These are phyloP conservation scores for Microbotryum saponariae DNA, from an alignment of 1,284 basidiomycete species.

Conservation along the genomic window DNA sequence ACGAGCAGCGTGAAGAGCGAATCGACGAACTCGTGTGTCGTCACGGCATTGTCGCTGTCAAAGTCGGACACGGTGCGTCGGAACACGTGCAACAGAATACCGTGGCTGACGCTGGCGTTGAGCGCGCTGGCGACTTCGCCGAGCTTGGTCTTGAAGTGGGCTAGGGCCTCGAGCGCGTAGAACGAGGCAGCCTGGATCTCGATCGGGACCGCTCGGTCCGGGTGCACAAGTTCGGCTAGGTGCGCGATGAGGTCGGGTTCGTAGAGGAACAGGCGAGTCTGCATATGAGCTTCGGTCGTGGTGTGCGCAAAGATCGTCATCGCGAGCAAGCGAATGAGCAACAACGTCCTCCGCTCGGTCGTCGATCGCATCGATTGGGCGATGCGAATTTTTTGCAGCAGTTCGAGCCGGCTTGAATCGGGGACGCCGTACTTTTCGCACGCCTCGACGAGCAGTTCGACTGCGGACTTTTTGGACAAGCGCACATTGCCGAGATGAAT, in stretches of 20 bases:
- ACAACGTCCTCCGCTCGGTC: conserved; percentile 63
- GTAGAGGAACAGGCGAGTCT: conserved; percentile 79
- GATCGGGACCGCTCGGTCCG: conserved; percentile 59
- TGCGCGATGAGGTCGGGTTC: conserved; percentile 85
- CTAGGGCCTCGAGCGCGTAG: conserved; percentile 80
- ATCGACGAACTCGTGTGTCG: conserved; percentile 77
- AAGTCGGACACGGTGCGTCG: conserved; percentile 70
- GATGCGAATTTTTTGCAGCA: conserved; percentile 78
- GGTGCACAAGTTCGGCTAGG: conserved; percentile 79
- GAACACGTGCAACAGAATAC: conserved; percentile 79
- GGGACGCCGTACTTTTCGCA: conserved; percentile 68
- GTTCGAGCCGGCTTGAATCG: conserved; percentile 76
- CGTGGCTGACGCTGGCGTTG: conserved; percentile 94
- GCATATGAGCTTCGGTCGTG: conserved; percentile 64
- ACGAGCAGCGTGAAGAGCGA: conserved; percentile 79
- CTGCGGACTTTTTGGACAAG: conserved; percentile 19
- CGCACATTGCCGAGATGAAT: conserved; percentile 38
- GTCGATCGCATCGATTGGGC: conserved; percentile 53
- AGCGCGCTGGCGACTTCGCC: conserved; percentile 83
- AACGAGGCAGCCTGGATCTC: conserved; percentile 74
- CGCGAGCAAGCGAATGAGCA: conserved; percentile 73
- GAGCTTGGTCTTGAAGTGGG: conserved; percentile 71
- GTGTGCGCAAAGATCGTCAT: conserved; percentile 67
- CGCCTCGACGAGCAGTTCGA: conserved; percentile 62
- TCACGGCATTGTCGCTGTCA: conserved; percentile 34